Evolutionary conservation across 139 green algal genomes (phyloP).

Genomic region (Volvox africanus): DNA sequence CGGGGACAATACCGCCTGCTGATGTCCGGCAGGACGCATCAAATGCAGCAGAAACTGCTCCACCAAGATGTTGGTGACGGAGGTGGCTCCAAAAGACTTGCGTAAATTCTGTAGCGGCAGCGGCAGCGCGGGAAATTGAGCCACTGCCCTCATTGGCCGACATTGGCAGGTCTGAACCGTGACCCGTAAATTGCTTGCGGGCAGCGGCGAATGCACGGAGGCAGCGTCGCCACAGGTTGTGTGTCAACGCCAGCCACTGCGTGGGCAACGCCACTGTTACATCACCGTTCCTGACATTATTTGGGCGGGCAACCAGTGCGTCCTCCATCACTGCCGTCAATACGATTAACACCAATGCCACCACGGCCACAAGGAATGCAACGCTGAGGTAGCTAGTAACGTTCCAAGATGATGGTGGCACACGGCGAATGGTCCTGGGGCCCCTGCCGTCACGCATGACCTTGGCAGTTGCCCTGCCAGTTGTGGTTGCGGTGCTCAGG

Average conservation of each 20-base stretch:
- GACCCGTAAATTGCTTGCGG: conserved; percentile 9
- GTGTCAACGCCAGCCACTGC: neutral
- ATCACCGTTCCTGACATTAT: neutral
- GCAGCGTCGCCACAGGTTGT: conserved; percentile 27
- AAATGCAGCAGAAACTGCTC: neutral
- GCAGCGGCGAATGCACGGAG: conserved; percentile 1
- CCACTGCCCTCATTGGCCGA: conserved; percentile 5
- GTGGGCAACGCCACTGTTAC: too few relatives aligned
- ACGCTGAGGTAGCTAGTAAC: neutral
- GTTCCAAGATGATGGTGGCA: too few relatives aligned
- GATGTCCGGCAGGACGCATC: neutral
- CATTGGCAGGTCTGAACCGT: conserved; percentile 11
- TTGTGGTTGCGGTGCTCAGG: neutral
- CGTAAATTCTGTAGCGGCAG: neutral
- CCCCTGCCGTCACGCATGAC: neutral
- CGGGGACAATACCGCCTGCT: neutral
- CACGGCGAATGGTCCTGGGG: too few relatives aligned
- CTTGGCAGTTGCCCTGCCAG: neutral
- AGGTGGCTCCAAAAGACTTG: neutral
- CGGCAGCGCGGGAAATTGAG: neutral
- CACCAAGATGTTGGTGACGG: neutral
- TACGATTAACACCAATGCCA: neutral
- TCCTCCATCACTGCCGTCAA: conserved; percentile 17
- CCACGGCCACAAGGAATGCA: neutral
- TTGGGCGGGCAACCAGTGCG: neutral